These are phyloP conservation scores for Polyplosphaeria fusca DNA, from an alignment of 495 filamentous ascomycete species.

Conservation along the genomic window DNA sequence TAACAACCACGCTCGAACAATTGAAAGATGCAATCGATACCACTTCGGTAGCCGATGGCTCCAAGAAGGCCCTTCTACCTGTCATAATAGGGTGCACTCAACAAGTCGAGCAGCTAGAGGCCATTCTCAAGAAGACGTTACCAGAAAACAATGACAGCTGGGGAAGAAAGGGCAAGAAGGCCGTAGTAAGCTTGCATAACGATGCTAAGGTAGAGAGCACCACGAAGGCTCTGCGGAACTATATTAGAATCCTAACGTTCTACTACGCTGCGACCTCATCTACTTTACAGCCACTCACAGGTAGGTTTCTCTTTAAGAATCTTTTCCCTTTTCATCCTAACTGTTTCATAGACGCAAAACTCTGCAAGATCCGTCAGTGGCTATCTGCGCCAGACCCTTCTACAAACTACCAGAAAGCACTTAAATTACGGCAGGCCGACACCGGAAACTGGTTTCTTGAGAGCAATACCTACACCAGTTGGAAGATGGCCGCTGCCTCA, in stretches of 20 bases:
- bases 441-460: constrained; percentile 7
- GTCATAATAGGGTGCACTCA: not conserved
- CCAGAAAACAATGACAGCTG: not conserved
- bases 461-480: not conserved
- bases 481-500: not conserved
- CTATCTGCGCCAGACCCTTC: constrained; percentile 3
- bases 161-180: not conserved
- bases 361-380: constrained; percentile 8
- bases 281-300: not conserved
- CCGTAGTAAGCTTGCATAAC: constrained; percentile 6
- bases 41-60: not conserved
- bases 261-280: constrained; percentile 5
- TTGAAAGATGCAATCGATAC: not conserved
- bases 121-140: not conserved
- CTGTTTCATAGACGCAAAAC: constrained; percentile 13
- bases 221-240: not conserved
- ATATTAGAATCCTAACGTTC: constrained; percentile 16
- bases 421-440: not conserved
- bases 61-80: not conserved
- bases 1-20: too few species aligned
- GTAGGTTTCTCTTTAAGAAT: too few species aligned
- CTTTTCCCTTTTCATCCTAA: not conserved
- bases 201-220: constrained; percentile 17
- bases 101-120: not conserved
- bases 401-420: not conserved